A percentile compares a stretch with the other conserved stretches of the same genome.
Evolutionary conservation across 208 protist species (phyloP).

Genomic region (Crithidia bombi): DNA sequence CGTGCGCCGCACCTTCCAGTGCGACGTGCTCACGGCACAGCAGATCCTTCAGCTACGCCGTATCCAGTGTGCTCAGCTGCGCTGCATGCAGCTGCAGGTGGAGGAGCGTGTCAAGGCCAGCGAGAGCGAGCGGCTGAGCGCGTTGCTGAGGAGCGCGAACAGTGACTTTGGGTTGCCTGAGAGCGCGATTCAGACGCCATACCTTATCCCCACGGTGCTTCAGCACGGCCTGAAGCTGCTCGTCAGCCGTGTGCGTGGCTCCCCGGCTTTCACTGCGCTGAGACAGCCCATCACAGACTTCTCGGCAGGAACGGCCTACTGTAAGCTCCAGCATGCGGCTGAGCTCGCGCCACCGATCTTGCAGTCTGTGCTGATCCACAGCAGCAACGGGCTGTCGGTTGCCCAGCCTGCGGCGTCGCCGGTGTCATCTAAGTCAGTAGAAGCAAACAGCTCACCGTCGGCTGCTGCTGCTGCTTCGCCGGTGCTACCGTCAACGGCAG

Average conservation of each 20-base stretch:
- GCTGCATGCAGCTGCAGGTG: conserved; percentile 63
- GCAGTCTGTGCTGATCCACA: conserved; percentile 63
- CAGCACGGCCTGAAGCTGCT: conserved; percentile 51
- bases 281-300: conserved; percentile 14
- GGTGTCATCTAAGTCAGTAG: background rate
- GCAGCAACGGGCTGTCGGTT: conserved; percentile 51
- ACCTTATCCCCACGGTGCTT: conserved; percentile 55
- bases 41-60: conserved; percentile 77
- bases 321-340: conserved; percentile 23
- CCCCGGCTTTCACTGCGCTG: conserved; percentile 13
- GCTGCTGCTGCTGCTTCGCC: conserved; percentile 1
- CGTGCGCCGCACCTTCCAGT: conserved; percentile 49
- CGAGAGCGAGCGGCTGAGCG: conserved; percentile 46
- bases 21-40: conserved; percentile 59
- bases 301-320: conserved; percentile 32
- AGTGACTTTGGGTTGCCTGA: conserved; percentile 78
- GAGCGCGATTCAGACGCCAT: conserved; percentile 32
- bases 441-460: background rate
- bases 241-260: conserved; percentile 42
- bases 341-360: conserved; percentile 18
- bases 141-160: conserved; percentile 31
- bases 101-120: conserved; percentile 39
- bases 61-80: conserved; percentile 67
- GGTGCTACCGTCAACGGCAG: conserved; percentile 5
- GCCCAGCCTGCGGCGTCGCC: background rate